A percentile compares a stretch with the other conserved stretches of the same genome.
Evolutionary conservation across 805 yeast species (phyloP).

Genomic region (Wickerhamomyces sydowiorum): DNA sequence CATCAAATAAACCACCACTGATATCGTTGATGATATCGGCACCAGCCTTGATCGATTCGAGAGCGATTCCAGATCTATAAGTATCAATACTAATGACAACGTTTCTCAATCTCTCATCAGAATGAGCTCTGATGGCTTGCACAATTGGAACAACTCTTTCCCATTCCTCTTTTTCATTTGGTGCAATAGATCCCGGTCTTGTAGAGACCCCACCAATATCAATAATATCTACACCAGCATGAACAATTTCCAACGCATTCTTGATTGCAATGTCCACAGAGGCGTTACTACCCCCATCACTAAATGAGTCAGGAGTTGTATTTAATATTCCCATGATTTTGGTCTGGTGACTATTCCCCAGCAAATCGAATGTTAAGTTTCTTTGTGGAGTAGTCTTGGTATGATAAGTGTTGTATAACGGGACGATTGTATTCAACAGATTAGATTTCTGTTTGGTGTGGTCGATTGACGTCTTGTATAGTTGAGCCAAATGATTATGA

Average conservation of each 20-base stretch:
- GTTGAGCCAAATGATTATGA: constrained; percentile 56
- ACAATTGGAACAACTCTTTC: constrained; percentile 67
- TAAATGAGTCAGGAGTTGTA: constrained; percentile 90
- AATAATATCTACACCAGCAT: constrained; percentile 64
- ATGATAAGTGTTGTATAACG: constrained; percentile 28
- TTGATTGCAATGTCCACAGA: constrained; percentile 35
- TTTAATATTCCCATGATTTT: constrained; percentile 83
- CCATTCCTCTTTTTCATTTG: constrained; percentile 61
- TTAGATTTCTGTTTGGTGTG: constrained; percentile 42
- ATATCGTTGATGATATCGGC: constrained; percentile 92
- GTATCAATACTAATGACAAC: constrained; percentile 82
- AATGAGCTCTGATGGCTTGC: constrained; percentile 45
- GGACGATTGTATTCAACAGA: constrained; percentile 44
- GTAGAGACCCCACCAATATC: constrained; percentile 97
- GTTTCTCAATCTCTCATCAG: constrained; percentile 29
- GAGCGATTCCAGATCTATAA: constrained; percentile 72
- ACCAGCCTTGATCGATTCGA: constrained; percentile 61
- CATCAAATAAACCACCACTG: constrained; percentile 72
- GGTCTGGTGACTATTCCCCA: constrained; percentile 43
- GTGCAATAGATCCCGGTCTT: constrained; percentile 71
- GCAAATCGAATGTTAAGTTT: constrained; percentile 38
- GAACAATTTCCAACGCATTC: constrained; percentile 43
- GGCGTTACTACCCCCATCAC: constrained; percentile 69
- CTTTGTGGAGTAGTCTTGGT: constrained; percentile 10
- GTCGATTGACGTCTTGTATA: constrained; percentile 33